Evolutionary conservation across 768 basidiomycete species (phyloP).

Genomic region (Hericium rajendrae): DNA sequence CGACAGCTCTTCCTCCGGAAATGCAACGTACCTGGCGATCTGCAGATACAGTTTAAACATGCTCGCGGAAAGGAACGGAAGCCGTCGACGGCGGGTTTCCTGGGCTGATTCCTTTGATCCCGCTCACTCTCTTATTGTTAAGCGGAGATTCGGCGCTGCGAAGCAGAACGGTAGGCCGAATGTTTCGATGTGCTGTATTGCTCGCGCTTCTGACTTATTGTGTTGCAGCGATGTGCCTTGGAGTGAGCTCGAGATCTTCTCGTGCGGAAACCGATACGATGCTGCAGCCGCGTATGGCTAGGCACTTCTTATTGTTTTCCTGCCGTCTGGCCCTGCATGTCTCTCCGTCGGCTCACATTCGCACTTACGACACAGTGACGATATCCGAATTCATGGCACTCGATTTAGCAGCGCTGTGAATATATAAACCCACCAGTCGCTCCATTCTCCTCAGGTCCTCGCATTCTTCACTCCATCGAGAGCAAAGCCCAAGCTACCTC

Average conservation of each 20-base stretch:
- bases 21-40: too few species aligned
- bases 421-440: background rate
- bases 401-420: background rate
- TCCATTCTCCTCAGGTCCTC: background rate
- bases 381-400: background rate
- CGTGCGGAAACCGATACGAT: background rate
- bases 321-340: background rate
- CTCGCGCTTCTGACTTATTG: background rate
- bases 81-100: too few species aligned
- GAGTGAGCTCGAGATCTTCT: background rate
- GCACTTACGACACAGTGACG: background rate
- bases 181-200: background rate
- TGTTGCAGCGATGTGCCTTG: background rate
- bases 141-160: too few species aligned
- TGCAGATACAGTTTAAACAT: too few species aligned
- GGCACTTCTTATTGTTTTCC: background rate
- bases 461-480: background rate
- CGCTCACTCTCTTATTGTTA: too few species aligned
- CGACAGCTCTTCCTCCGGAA: too few species aligned
- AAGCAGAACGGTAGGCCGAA: too few species aligned
- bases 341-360: background rate
- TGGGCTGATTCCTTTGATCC: too few species aligned
- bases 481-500: background rate
- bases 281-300: background rate
- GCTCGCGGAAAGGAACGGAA: too few species aligned